Conservation (phyloP, 169 alveolate genomes). For the Eimeria falciformis region DNA sequence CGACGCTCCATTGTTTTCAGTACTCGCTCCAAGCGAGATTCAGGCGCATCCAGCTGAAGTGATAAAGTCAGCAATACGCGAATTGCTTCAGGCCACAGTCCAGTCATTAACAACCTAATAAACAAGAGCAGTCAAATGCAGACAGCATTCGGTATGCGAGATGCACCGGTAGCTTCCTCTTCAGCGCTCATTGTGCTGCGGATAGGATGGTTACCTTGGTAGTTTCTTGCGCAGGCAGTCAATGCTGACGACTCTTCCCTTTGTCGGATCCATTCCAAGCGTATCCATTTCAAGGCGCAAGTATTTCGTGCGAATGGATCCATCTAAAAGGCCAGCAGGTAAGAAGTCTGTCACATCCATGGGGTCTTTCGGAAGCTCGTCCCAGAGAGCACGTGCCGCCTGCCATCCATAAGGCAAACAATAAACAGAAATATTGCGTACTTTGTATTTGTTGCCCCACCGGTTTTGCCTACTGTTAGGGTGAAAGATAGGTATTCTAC, state of each 20-base stretch:
- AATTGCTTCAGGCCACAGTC: conserved; percentile 84
- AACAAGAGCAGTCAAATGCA: background rate
- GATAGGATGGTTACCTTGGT: conserved; percentile 68
- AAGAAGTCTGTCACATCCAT: conserved; percentile 74
- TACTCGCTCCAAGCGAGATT: conserved; percentile 73
- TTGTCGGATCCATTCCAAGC: conserved; percentile 83
- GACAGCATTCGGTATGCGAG: background rate
- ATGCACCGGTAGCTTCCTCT: background rate
- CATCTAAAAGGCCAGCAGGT: conserved; percentile 39
- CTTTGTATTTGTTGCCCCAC: too few relatives aligned
- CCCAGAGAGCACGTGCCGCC: conserved; percentile 75
- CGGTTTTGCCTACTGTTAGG: too few relatives aligned
- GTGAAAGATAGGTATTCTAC: too few relatives aligned
- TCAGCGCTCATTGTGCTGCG: background rate
- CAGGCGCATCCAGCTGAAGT: conserved; percentile 79
- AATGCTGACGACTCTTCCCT: conserved; percentile 79
- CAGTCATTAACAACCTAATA: conserved; percentile 78
- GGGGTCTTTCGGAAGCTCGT: conserved; percentile 77
- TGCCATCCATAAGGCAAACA: background rate
- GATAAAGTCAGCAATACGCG: conserved; percentile 78
- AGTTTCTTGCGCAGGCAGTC: conserved; percentile 74
- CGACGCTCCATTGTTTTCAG: conserved; percentile 72
- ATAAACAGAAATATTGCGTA: too few relatives aligned
- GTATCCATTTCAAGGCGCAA: conserved; percentile 81
- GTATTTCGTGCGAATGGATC: conserved; percentile 65